These are phyloP conservation scores for Ilex paraguariensis DNA, from an alignment of 305 asterid genomes.

Conservation along the genomic window DNA sequence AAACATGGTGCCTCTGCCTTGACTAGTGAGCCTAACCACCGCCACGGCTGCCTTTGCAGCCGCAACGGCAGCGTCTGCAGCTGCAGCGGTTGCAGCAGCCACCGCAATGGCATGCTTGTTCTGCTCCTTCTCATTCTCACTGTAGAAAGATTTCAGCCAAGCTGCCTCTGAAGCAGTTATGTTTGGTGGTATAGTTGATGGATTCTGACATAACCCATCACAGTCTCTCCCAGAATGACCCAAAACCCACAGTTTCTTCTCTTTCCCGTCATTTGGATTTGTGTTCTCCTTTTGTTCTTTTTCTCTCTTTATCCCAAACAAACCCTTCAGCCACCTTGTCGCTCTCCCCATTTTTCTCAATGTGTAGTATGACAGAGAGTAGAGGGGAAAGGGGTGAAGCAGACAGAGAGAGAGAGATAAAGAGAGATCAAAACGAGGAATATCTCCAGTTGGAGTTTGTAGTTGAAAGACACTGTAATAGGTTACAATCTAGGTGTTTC, in stretches of 20 bases:
- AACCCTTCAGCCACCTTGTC: slow-evolving; percentile 57
- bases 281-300: slow-evolving; percentile 22
- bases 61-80: slow-evolving; percentile 74
- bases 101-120: slow-evolving; percentile 86
- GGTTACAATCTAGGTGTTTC: slow-evolving; percentile 26
- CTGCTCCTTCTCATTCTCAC: slow-evolving; percentile 40
- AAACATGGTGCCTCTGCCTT: slow-evolving; percentile 32
- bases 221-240: slow-evolving; percentile 20
- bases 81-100: slow-evolving; percentile 87
- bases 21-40: slow-evolving; percentile 66
- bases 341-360: slow-evolving; percentile 52
- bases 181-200: slow-evolving; percentile 66
- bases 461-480: slow-evolving; percentile 12
- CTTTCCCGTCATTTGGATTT: slow-evolving; percentile 17
- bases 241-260: slow-evolving; percentile 7
- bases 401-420: slow-evolving; percentile 2
- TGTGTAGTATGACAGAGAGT: not conserved
- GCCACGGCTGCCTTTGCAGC: slow-evolving; percentile 78
- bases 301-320: slow-evolving; percentile 47
- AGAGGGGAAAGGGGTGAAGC: not conserved
- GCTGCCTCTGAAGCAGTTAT: slow-evolving; percentile 83
- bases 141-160: slow-evolving; percentile 69
- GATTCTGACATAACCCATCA: slow-evolving; percentile 41
- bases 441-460: not conserved
- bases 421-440: not conserved